Percentiles rank a stretch among this genome's conserved stretches.
Conservation (phyloP, 495 filamentous ascomycete genomes). For the Ramalina intermedia region DNA sequence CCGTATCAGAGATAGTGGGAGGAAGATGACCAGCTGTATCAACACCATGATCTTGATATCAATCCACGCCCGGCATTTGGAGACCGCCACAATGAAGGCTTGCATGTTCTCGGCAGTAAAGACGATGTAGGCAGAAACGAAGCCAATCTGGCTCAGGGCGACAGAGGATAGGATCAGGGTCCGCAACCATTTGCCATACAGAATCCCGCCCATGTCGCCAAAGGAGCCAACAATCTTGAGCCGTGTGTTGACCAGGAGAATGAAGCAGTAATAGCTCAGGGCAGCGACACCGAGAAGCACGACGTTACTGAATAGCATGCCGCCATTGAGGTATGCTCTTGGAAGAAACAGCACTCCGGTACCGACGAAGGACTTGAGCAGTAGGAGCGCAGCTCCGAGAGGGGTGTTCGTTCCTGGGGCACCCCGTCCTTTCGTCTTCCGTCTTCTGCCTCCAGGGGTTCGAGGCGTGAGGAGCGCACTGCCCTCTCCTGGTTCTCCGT, state of each 20-base stretch:
- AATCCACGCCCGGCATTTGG: slow-evolving; percentile 65
- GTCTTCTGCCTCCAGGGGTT: slow-evolving; percentile 42
- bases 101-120: slow-evolving; percentile 94
- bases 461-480: slow-evolving; percentile 65
- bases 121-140: slow-evolving; percentile 95
- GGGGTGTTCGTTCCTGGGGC: slow-evolving; percentile 57
- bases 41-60: slow-evolving; percentile 80
- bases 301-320: slow-evolving; percentile 90
- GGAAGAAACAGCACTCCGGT: slow-evolving; percentile 96
- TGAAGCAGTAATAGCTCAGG: slow-evolving; percentile 91
- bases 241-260: slow-evolving; percentile 75
- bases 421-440: slow-evolving; percentile 56
- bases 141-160: slow-evolving; percentile 86
- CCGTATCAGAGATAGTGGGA: slow-evolving; percentile 82
- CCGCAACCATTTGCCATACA: slow-evolving; percentile 87
- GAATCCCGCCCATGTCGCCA: slow-evolving; percentile 83
- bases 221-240: slow-evolving; percentile 77
- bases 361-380: slow-evolving; percentile 94
- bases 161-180: slow-evolving; percentile 77
- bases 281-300: slow-evolving; percentile 71
- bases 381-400: slow-evolving; percentile 59
- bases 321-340: slow-evolving; percentile 83
- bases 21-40: slow-evolving; percentile 83
- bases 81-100: slow-evolving; percentile 76
- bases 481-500: slow-evolving; percentile 61